A percentile compares a stretch with the other conserved stretches of the same genome.
Evolutionary conservation across 495 filamentous ascomycete genomes (phyloP).

Genomic region (Staphylotrichum longicolle): DNA sequence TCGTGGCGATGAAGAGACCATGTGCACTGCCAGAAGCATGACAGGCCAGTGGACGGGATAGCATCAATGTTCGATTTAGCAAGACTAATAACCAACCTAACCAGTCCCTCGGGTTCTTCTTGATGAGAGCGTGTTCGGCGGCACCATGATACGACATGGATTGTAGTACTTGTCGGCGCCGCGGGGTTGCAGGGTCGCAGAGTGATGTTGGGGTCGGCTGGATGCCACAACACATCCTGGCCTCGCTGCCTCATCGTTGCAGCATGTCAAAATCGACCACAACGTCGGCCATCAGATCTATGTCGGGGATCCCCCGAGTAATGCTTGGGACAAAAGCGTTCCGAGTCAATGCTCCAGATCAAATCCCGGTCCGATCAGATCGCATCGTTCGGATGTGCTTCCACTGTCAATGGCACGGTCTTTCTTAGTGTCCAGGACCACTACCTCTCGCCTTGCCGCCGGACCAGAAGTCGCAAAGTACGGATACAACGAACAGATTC

Average conservation of each 20-base stretch:
- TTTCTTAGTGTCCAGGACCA: too few relatives aligned
- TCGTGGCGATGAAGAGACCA: background rate
- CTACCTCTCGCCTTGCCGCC: too few relatives aligned
- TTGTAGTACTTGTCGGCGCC: background rate
- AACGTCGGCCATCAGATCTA: background rate
- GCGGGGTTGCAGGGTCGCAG: background rate
- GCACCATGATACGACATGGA: too few relatives aligned
- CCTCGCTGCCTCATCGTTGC: background rate
- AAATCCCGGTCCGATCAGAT: background rate
- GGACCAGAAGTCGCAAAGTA: too few relatives aligned
- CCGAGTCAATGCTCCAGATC: background rate
- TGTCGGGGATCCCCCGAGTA: conserved; percentile 1
- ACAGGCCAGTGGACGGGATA: background rate
- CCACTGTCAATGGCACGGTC: too few relatives aligned
- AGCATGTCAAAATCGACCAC: background rate
- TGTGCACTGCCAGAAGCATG: background rate
- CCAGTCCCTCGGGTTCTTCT: background rate
- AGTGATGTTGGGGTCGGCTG: background rate
- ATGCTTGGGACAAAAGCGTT: background rate
- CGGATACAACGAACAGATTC: too few relatives aligned
- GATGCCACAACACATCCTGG: background rate
- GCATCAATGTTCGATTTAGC: too few relatives aligned
- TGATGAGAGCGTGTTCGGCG: too few relatives aligned
- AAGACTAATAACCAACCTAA: background rate
- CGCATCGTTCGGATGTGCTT: too few relatives aligned